These are phyloP conservation scores for Ophiostoma australiae DNA, from an alignment of 2,329 filamentous ascomycete species.

Conservation along the genomic window DNA sequence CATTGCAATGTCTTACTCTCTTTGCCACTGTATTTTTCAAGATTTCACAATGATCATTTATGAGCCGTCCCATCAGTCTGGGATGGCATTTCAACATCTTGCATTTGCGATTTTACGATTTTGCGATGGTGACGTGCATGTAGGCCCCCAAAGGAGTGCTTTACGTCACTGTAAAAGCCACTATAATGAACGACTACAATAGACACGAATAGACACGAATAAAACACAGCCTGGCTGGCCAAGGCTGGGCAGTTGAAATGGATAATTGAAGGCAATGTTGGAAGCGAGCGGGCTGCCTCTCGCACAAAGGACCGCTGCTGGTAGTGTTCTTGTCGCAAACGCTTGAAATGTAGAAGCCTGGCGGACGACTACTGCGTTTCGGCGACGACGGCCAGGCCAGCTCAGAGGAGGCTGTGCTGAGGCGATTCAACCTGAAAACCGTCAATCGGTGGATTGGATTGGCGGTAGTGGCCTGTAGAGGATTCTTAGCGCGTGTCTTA, in stretches of 20 bases:
- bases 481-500: not conserved
- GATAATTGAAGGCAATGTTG: not conserved
- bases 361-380: not conserved
- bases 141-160: not conserved
- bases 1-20: too few species aligned
- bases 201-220: not conserved
- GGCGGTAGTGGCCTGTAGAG: not conserved
- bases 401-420: slow-evolving; percentile 11
- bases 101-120: too few species aligned
- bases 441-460: not conserved
- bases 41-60: not conserved
- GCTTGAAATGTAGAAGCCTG: not conserved
- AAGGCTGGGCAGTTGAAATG: not conserved
- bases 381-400: not conserved
- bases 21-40: not conserved
- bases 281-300: not conserved
- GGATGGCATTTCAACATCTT: too few species aligned
- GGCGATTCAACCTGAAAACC: not conserved
- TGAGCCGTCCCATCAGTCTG: not conserved
- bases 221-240: not conserved
- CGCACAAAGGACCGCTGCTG: not conserved
- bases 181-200: not conserved
- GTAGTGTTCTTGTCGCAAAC: not conserved
- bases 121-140: too few species aligned
- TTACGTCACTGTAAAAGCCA: not conserved